A percentile compares a stretch with the other conserved stretches of the same genome.
phyloP scores from a whole-genome alignment of 257 asterid species.

The Forsythia suspensa region DNA sequence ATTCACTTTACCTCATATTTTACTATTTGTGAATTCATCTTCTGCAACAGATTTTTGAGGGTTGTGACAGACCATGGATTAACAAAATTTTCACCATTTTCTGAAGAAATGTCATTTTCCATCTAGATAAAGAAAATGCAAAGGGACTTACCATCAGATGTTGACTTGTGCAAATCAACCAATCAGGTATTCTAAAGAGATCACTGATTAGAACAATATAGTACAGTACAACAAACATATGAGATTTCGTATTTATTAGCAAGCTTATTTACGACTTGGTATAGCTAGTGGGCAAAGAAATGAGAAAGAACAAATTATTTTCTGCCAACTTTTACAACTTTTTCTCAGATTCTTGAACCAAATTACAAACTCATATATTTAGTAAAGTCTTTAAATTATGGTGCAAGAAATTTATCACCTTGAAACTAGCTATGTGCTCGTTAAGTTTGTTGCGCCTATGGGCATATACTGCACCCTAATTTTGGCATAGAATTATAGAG shows the following conservation, averaged over 20 bases:
- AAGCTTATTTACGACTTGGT: neutral
- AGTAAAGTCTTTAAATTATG: too few species aligned
- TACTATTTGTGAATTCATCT: slow-evolving; percentile 32
- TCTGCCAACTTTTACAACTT: too few species aligned
- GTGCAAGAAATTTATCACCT: neutral
- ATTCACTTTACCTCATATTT: slow-evolving; percentile 38
- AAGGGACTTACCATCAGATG: slow-evolving; percentile 21
- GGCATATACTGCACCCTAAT: neutral
- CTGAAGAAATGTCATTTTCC: slow-evolving; percentile 30
- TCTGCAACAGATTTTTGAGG: slow-evolving; percentile 32
- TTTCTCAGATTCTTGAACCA: neutral
- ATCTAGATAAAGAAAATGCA: slow-evolving; percentile 39
- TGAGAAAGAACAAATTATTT: neutral
- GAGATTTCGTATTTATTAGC: too few species aligned
- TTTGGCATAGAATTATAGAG: neutral
- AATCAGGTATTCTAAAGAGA: neutral
- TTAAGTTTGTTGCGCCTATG: neutral
- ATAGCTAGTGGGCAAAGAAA: neutral
- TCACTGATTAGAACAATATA: neutral
- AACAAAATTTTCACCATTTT: slow-evolving; percentile 43
- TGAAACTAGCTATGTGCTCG: neutral
- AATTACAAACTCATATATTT: neutral
- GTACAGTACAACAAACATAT: neutral
- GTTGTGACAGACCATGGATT: slow-evolving; percentile 81
- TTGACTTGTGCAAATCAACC: neutral